Evolutionary conservation across 352 stramenopile species (phyloP), one percentile per base, ranked within the genome.

Genomic region (Globisporangium camurandrum): DNA sequence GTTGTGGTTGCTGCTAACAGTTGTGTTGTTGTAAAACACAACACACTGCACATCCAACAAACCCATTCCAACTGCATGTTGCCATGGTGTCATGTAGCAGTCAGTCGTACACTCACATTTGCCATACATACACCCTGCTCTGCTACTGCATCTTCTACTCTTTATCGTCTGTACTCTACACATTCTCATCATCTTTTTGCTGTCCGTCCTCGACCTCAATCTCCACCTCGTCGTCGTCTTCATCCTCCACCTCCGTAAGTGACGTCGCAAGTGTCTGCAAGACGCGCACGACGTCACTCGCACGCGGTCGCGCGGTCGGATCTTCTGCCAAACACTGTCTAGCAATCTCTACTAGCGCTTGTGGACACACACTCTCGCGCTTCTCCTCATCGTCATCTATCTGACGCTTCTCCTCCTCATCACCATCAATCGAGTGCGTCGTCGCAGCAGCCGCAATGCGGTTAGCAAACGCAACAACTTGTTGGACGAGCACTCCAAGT

Each of bases 111-210:
- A n/a, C n/a, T n/a, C n/a, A n/a, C n/a, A n/a, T n/a, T n/a, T n/a
- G n/a, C n/a, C n/a, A n/a, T n/a, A n/a, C n/a, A n/a, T n/a, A n/a
- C n/a, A n/a, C n/a, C n/a, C n/a, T n/a, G n/a, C n/a, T n/a, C n/a
- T n/a, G n/a, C n/a, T n/a, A n/a, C n/a, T n/a, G n/a, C n/a, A n/a
- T n/a, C n/a, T n/a, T n/a, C n/a, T n/a, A n/a, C n/a, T n/a, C 14
- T 83, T 77, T 43, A 66, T 40, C 34, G 63, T 1, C 53, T 79
- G 19, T 6, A 19, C 23, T 5, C 16, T 28, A 45, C 19, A 14
- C 39, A 30, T 9, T 24, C 2, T 28, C 11, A 28, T 11, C 11
- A 34, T 11, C n/a, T n/a, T n/a, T n/a, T n/a, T n/a, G n/a, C n/a
- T n/a, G n/a, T n/a, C n/a, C n/a, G n/a, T 12, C 30, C 6, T 34